These are phyloP conservation scores for Ceratocystis smalleyi DNA, from an alignment of 2,329 filamentous ascomycete species.

Conservation along the genomic window DNA sequence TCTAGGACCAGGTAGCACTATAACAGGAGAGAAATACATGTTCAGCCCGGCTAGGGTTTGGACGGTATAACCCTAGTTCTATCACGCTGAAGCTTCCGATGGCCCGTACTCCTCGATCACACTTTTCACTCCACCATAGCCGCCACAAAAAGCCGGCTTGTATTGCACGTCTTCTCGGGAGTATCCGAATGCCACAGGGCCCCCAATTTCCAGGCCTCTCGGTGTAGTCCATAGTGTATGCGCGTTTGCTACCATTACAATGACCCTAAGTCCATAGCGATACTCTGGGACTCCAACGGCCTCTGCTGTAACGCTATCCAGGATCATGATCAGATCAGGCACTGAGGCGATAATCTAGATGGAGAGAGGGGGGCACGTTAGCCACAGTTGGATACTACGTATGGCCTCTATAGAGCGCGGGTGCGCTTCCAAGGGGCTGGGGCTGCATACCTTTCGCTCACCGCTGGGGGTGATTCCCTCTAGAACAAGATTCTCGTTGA, in stretches of 20 bases:
- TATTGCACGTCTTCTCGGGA: constrained; percentile 7
- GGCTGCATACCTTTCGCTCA: constrained; percentile 18
- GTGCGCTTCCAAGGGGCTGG: background rate
- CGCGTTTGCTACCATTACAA: constrained; percentile 14
- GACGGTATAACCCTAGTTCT: background rate
- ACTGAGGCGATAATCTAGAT: constrained; percentile 25
- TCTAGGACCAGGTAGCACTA: no score
- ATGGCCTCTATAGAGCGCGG: background rate
- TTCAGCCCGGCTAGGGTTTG: background rate
- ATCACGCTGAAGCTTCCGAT: background rate
- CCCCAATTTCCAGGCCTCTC: constrained; percentile 7
- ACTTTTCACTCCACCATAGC: constrained; percentile 12
- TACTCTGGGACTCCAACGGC: constrained; percentile 28
- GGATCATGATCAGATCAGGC: constrained; percentile 28
- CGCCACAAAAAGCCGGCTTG: constrained; percentile 7
- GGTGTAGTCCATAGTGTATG: constrained; percentile 10
- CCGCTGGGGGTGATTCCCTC: constrained; percentile 18
- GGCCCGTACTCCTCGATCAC: constrained; percentile 10
- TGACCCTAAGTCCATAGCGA: constrained; percentile 13
- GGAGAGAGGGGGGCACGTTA: background rate
- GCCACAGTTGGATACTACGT: background rate
- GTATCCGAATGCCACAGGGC: constrained; percentile 12
- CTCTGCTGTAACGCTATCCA: constrained; percentile 26
- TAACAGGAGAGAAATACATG: no score
- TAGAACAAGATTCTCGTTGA: constrained; percentile 41